phyloP scores from a whole-genome alignment of 1,284 basidiomycete species.

The Amylostereum areolatum region DNA sequence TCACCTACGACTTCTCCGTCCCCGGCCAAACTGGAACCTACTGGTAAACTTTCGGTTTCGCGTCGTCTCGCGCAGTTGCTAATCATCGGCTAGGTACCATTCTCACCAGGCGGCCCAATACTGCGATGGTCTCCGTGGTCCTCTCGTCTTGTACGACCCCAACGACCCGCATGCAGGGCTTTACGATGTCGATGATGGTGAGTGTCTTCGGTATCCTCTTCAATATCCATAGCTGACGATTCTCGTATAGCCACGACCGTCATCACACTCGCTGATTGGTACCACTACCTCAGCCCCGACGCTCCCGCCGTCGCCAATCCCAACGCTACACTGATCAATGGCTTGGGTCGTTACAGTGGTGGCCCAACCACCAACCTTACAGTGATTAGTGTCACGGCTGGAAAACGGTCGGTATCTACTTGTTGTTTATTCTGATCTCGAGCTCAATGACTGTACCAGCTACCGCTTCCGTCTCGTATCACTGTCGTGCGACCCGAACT shows the following conservation, averaged over 20 bases:
- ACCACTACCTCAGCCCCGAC: conserved; percentile 9
- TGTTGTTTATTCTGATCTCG: conserved; percentile 22
- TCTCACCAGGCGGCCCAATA: neutral
- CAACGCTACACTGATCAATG: conserved; percentile 43
- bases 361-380: conserved; percentile 27
- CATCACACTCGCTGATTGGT: conserved; percentile 22
- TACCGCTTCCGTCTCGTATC: conserved; percentile 45
- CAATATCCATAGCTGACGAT: too few relatives aligned
- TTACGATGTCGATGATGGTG: neutral
- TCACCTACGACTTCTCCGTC: neutral
- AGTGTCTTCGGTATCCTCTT: too few relatives aligned
- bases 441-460: conserved; percentile 18
- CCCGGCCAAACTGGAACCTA: neutral
- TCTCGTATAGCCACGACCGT: conserved; percentile 15
- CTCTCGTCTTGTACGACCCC: neutral
- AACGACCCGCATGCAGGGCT: neutral
- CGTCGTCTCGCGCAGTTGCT: too few relatives aligned
- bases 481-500: conserved; percentile 32
- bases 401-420: conserved; percentile 24
- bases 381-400: conserved; percentile 26
- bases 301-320: neutral
- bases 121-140: neutral
- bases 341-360: conserved; percentile 31
- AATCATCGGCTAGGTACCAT: neutral
- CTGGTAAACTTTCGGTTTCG: neutral